Base-by-base conservation (phyloP, 257 asterid genomes). In the Rubia yunnanensis region DNA sequence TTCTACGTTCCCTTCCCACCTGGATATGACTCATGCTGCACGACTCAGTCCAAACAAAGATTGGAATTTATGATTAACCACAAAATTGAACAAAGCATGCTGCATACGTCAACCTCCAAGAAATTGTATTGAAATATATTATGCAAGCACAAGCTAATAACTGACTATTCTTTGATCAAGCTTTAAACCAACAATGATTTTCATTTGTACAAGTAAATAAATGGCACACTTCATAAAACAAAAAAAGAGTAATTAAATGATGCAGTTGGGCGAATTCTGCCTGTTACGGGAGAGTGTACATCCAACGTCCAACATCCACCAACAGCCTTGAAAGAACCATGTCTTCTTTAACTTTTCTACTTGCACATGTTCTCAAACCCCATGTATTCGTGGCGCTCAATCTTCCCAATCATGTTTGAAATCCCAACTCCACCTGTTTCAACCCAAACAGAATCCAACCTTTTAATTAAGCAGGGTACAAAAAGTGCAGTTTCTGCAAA, bases 291-390 rank as follows among this genome's bases (percentile, higher is more conserved):
- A 28, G 24, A 28, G 60, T 38, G 10, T 39, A 39, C 18, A 32
- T 32, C 36, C 36, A 32, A 32, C 36, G 22, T 32, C 8, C 15
- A 15, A 20, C 53, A 24, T 24, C 28, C n/a, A 20, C 7, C 22
- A 27, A 55, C 4, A 14, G 57, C 48, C 28, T 10, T 68, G 14
- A 22, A 18, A 30, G 49, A 49, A 15, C 36, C 0, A 44, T 10
- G 0, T 18, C 71, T 31, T 67, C 48, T 3, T 38, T 10, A 88
- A 5, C 59, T 74, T 0, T 69, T 79, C 44, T 88, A 91, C 88
- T 85, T 86, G 96, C 98, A 92, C 61, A 92, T 78, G 80, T 87
- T 79, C 71, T 92, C 95, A 38, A 92, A 92, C 3, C 98, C 98
- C 98, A 92, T 89, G 87, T 92, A 92, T 44, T 92, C 92, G 18